These are phyloP conservation scores for Diaporthe citrichinensis DNA, from an alignment of 2,329 filamentous ascomycete species.

Conservation along the genomic window DNA sequence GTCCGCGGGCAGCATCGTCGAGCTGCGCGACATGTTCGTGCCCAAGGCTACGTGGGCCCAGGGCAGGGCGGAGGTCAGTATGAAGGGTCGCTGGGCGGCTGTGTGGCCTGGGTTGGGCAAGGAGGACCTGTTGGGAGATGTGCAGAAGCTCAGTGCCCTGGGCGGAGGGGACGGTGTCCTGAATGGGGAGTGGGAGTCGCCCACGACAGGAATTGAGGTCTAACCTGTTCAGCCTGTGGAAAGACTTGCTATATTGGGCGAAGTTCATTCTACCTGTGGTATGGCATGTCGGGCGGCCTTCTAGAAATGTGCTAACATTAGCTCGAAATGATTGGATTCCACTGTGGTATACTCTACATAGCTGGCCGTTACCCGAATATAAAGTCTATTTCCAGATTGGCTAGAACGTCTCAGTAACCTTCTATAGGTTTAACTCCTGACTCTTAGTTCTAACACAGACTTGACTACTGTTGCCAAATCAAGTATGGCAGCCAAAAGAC, in stretches of 20 bases:
- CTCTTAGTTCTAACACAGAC: too few relatives aligned
- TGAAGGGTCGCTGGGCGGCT: background rate
- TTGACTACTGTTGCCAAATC: too few relatives aligned
- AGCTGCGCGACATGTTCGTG: conserved; percentile 4
- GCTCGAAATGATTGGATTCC: background rate
- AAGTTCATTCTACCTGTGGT: background rate
- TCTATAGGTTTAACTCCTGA: too few relatives aligned
- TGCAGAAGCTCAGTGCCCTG: background rate
- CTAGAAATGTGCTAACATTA: background rate
- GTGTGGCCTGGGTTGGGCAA: conserved; percentile 2
- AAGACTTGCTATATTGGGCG: background rate
- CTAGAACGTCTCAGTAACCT: too few relatives aligned
- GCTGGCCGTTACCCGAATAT: too few relatives aligned
- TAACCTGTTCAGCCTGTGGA: background rate
- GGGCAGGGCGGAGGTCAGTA: conserved; percentile 43
- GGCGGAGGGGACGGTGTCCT: conserved; percentile 12
- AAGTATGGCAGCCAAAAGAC: too few relatives aligned
- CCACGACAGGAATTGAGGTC: background rate
- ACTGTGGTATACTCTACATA: background rate
- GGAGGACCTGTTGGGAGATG: background rate
- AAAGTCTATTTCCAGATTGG: too few relatives aligned
- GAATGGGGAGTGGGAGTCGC: conserved; percentile 9
- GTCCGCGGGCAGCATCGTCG: conserved; percentile 11
- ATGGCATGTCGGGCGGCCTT: background rate
- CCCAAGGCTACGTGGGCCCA: background rate